Evolutionary conservation across 106 monocot species (phyloP), one percentile per base, ranked within the genome.

Genomic region (Acorus gramineus): DNA sequence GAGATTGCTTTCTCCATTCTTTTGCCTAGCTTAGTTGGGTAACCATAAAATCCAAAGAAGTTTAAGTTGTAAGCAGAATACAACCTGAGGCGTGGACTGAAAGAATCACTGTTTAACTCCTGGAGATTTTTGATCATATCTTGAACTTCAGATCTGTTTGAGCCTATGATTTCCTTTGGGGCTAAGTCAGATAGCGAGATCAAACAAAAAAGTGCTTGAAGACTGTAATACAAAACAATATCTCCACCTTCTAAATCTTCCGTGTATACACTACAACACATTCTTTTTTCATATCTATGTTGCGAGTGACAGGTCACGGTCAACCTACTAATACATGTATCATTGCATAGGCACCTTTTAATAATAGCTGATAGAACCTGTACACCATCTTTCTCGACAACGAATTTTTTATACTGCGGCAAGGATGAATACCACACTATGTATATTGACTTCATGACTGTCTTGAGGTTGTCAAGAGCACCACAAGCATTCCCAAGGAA

Each of bases 121-220:
- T 63, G 12, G 63, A 96, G 80, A 13, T n/a, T 63, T 0, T 61
- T 28, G 11, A 73, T 52, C 5, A 85, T 66, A 81, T 53, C 51
- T 59, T 72, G 71, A 55, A 42, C 52, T 54, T 66, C 64, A 50
- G 47, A 57, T 8, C 3, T 44, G 4, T 47, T 65, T n/a, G 67
- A 74, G 8, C 7, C 8, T 50, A 69, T 14, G 52, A 49, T 52
- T 4, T 62, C 57, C 49, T 50, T 56, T 46, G 61, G 57, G 63
- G 47, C 47, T 66, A 70, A 59, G 47, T 68, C 73, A 13, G 56
- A 60, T 42, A 62, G 50, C 52, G 13, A 44, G 49, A 89, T 61
- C 73, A 95, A 69, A 51, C 84, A 81, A 67, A 80, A 82, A 76
- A 96, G 78, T 58, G 78, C 71, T 64, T 87, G 80, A 53, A 96